phyloP scores from a whole-genome alignment of 2,329 filamentous ascomycete species.

The Ustilaginoidea virens region DNA sequence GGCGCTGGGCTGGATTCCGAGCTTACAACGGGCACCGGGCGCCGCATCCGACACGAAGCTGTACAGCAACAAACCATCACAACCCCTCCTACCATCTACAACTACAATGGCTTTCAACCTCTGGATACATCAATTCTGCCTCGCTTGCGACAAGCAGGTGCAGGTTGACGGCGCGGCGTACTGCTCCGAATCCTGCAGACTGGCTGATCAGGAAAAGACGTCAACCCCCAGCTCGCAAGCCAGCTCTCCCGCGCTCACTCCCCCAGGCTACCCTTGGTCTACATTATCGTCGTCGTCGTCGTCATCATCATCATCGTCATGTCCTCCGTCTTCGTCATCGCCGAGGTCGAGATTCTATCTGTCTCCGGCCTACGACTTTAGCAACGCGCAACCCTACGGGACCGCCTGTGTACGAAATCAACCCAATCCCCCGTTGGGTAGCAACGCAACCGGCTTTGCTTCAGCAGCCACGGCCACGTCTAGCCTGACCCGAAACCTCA shows the following conservation, averaged over 20 bases:
- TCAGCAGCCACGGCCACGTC: conserved; percentile 8
- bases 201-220: conserved; percentile 72
- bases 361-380: conserved; percentile 62
- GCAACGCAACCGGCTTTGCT: conserved; percentile 13
- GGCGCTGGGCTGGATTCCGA: no score
- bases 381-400: conserved; percentile 42
- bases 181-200: conserved; percentile 82
- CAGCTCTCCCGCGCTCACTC: conserved; percentile 38
- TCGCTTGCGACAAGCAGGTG: conserved; percentile 66
- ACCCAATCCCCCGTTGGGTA: conserved; percentile 9
- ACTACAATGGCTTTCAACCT: conserved; percentile 35
- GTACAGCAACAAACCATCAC: conserved; percentile 8
- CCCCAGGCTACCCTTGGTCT: conserved; percentile 36
- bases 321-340: conserved; percentile 5
- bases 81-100: conserved; percentile 6
- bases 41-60: no score
- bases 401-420: conserved; percentile 26
- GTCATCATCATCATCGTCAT: conserved; percentile 4
- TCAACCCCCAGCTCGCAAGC: conserved; percentile 40
- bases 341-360: conserved; percentile 44
- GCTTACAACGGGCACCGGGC: no score
- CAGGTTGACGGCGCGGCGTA: conserved; percentile 71
- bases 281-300: conserved; percentile 12
- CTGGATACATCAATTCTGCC: conserved; percentile 87
- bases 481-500: conserved; percentile 28